Evolutionary conservation across 73 alveolate species (phyloP), one percentile per base, ranked within the genome.

Genomic region (Paramecium sexaurelia): DNA sequence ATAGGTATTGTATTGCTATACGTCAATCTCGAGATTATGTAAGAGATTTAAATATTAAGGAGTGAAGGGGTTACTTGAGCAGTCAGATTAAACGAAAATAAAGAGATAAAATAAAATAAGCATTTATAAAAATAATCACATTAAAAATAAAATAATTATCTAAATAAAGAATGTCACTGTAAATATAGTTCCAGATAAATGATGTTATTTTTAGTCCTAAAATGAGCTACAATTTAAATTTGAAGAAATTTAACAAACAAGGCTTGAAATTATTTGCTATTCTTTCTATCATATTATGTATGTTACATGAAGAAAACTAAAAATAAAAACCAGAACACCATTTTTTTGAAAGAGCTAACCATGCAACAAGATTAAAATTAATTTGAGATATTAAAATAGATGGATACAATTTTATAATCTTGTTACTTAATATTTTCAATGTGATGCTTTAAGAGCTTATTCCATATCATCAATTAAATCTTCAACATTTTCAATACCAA

Each of bases 401-500:
- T n/a, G n/a, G n/a, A n/a, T n/a, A n/a, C n/a, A n/a, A n/a, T n/a
- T n/a, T n/a, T n/a, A n/a, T n/a, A n/a, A n/a, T n/a, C n/a, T n/a
- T n/a, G n/a, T 51, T n/a, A 51, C 26, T 51, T 5, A n/a, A 20
- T 66, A 66, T 0, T 10, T 29, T 66, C 7, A 26, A 3, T 66
- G 47, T 0, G 95, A 93, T 69, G 89, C 57, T 22, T 94, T 98
- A 55, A 97, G 89, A 19, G 99, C 99, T 88, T 95, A 85, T 29
- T 91, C 92, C 92, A 97, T 82, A 86, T 97, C 99, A 6, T 89
- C 96, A 67, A 96, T 86, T 17, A 97, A 85, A 92, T 97, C 99
- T 51, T 97, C 96, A 41, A 85, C 67, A 45, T 96, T 96, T 93
- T 97, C 99, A 66, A 97, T 82, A 17, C 99, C 99, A 39, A 93